Base-by-base conservation (phyloP, 192 early-diverging fungal species). In the Podila epicladia region DNA sequence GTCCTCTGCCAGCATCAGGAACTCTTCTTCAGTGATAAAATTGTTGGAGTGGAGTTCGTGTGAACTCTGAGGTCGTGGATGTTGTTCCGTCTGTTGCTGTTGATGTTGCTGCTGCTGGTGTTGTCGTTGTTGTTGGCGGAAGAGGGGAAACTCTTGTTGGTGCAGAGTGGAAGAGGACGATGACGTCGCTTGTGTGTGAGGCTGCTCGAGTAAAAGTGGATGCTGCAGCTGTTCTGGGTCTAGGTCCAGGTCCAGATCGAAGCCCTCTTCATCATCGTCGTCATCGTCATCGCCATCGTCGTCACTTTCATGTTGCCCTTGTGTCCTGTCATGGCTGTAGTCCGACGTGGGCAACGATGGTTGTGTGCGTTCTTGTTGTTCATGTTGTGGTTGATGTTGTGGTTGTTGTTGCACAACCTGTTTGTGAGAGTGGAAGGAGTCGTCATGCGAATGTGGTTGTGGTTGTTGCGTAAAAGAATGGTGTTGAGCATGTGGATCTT, bases 11-110 rank as follows among this genome's bases (percentile, higher is more conserved):
- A 84, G 72, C 20, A 51, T 71, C 35, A 82, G 35, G 48, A 86
- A 86, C 59, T 86, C 85, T 7, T 75, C 74, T 24, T 72, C 61
- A 0, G 72, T 82, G 20, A 83, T 83, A 64, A 74, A 82, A 29
- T 84, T 83, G 31, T 78, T 70, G 8, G 69, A 65, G 5, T 71
- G 75, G 28, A 71, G 9, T 24, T 71, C 75, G 31, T 77, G 64
- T 19, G 64, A 58, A 37, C 75, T 77, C 5, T 66, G 69, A 0
- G 69, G 64, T 1, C 75, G 65, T 29, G 67, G 35, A 2, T 68
- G 69, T 33, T 51, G 68, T 17, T 61, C n/a, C n/a, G 48, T n/a
- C n/a, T 53, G 31, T 11, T 24, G 35, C 22, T 64, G 53, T 33
- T 53, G 58, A 17, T 62, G 66, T 32, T 55, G 28, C 6, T 50